Conservation (phyloP, 202 grass and related monocot species). For the Panicum hallii region DNA sequence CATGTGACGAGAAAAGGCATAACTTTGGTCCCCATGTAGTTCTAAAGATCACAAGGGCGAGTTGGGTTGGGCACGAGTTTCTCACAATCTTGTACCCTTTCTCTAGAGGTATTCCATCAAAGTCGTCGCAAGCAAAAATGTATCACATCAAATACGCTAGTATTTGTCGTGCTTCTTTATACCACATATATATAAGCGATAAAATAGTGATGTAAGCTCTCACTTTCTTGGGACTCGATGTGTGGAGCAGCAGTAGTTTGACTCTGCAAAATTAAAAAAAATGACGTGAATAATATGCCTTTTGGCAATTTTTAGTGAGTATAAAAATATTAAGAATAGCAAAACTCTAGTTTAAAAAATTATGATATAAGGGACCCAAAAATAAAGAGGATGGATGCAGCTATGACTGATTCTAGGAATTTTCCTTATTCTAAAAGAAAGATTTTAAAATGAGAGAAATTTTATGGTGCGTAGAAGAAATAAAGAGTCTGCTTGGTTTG, state of each 20-base stretch:
- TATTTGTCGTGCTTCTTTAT: background rate
- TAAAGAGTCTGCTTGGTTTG: background rate
- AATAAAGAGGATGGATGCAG: background rate
- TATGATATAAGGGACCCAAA: background rate
- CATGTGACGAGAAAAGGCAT: background rate
- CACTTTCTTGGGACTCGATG: background rate
- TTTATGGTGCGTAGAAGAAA: background rate
- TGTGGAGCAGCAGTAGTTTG: background rate
- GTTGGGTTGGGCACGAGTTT: background rate
- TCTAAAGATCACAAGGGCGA: background rate
- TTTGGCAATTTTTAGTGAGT: background rate
- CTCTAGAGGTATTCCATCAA: conserved; percentile 22
- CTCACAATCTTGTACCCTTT: conserved; percentile 28
- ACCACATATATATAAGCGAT: background rate
- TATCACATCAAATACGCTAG: background rate
- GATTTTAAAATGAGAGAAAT: background rate
- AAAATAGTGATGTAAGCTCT: background rate
- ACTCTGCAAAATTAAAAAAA: background rate
- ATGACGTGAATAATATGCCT: background rate
- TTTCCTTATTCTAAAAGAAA: too few relatives aligned
- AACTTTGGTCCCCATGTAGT: background rate
- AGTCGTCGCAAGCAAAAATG: background rate
- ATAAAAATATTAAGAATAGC: background rate
- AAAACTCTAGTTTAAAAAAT: background rate
- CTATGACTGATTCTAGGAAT: background rate